These are phyloP conservation scores for Keithomyces neogunnii DNA, from an alignment of 2,329 filamentous ascomycete genomes.

Conservation along the genomic window DNA sequence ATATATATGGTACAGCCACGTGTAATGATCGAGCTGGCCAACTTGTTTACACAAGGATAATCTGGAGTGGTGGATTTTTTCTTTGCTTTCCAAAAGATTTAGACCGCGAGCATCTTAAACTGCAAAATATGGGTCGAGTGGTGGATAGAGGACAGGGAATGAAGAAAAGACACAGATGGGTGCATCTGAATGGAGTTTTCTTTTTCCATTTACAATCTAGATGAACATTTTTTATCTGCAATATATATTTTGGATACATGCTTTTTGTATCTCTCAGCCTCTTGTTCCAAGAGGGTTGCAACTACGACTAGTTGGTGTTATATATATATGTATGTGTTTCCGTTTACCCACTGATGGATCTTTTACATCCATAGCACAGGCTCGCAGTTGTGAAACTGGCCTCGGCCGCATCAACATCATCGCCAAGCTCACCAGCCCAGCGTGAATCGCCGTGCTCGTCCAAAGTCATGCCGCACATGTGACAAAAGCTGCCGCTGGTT, in stretches of 20 bases:
- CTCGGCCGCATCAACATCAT: conserved; percentile 17
- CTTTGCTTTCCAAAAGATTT: conserved; percentile 2
- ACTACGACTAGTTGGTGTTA: not conserved
- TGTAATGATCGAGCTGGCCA: not conserved
- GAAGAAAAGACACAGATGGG: conserved; percentile 6
- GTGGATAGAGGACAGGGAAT: not conserved
- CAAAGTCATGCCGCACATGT: conserved; percentile 61
- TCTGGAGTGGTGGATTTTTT: not conserved
- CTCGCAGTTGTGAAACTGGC: conserved; percentile 19
- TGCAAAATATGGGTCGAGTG: conserved; percentile 1
- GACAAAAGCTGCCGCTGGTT: conserved; percentile 40
- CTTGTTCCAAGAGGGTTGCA: not conserved
- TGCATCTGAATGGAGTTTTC: conserved; percentile 10
- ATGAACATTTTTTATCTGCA: not conserved
- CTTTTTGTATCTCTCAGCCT: conserved; percentile 10
- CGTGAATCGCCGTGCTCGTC: conserved; percentile 54
- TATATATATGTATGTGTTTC: not conserved
- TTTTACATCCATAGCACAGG: conserved; percentile 68
- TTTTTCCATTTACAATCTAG: not conserved
- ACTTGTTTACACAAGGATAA: not conserved
- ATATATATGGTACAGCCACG: not conserved
- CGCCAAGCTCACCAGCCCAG: conserved; percentile 54
- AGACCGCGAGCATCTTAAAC: conserved; percentile 8
- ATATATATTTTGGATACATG: not conserved
- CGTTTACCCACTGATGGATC: conserved; percentile 48